phyloP scores from a whole-genome alignment of 306 rosid genomes.

The Acacia acuminata region DNA sequence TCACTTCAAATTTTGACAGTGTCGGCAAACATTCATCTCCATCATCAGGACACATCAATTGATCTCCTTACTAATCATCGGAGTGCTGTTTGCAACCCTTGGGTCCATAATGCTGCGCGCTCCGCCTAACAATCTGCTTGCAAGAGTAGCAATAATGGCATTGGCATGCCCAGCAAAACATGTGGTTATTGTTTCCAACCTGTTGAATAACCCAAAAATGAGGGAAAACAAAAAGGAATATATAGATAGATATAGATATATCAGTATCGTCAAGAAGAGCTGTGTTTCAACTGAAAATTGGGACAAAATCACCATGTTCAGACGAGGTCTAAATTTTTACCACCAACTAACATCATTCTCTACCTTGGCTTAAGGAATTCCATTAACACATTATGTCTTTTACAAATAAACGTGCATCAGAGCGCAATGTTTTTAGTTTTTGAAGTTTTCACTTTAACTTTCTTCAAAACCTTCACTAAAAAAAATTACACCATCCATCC shows the following conservation, averaged over 20 bases:
- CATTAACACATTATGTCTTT: background rate
- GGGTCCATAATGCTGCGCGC: constrained; percentile 79
- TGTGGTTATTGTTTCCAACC: constrained; percentile 82
- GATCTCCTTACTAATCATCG: constrained; percentile 42
- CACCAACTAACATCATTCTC: too few species aligned
- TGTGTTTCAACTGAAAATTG: constrained; percentile 3
- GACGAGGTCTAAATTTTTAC: background rate
- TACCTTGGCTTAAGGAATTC: background rate
- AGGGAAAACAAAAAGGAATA: constrained; percentile 3
- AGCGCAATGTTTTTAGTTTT: too few species aligned
- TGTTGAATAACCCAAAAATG: constrained; percentile 42
- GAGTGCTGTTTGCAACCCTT: constrained; percentile 85
- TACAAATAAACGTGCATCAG: too few species aligned
- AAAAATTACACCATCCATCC: background rate
- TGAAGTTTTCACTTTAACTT: background rate
- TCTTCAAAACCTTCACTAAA: background rate
- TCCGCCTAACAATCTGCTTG: constrained; percentile 60
- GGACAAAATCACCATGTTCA: background rate
- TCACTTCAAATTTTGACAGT: background rate
- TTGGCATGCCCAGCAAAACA: constrained; percentile 90
- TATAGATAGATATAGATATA: too few species aligned
- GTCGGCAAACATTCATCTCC: background rate
- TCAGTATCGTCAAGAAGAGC: background rate
- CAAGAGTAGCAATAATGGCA: constrained; percentile 82
- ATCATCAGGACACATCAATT: background rate